A percentile compares a stretch with the other conserved stretches of the same genome.
These are phyloP conservation scores for Solanum lycopersicoides DNA, from an alignment of 257 asterid genomes.

Conservation along the genomic window DNA sequence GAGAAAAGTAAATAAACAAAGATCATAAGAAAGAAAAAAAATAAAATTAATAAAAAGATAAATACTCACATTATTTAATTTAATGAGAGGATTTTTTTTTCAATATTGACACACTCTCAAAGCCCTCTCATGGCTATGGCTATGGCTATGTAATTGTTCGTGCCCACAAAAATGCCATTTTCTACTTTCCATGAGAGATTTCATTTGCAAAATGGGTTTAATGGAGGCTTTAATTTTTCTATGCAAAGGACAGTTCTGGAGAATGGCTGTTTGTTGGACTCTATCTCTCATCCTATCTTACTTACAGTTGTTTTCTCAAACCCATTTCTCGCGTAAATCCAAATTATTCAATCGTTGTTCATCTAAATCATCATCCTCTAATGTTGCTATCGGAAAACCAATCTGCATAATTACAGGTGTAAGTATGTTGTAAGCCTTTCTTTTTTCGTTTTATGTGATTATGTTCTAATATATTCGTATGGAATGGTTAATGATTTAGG, in stretches of 20 bases:
- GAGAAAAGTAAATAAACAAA: too few relatives aligned
- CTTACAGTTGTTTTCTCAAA: constrained; percentile 26
- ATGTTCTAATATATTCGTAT: neutral
- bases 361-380: neutral
- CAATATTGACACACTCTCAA: neutral
- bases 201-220: constrained; percentile 13
- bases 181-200: neutral
- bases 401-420: constrained; percentile 88
- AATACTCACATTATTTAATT: too few relatives aligned
- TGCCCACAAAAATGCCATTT: neutral
- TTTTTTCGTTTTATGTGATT: neutral
- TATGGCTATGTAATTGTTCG: neutral
- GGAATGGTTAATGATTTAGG: neutral
- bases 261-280: constrained; percentile 73
- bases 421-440: neutral
- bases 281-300: constrained; percentile 39
- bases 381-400: constrained; percentile 14
- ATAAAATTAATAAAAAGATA: too few relatives aligned
- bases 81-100: too few relatives aligned
- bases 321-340: constrained; percentile 7
- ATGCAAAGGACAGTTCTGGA: constrained; percentile 46
- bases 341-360: constrained; percentile 16
- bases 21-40: too few relatives aligned
- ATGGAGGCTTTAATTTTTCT: constrained; percentile 26
- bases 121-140: neutral